phyloP scores from a whole-genome alignment of 805 yeast species.

The Grigorovia yakushimaensis region DNA sequence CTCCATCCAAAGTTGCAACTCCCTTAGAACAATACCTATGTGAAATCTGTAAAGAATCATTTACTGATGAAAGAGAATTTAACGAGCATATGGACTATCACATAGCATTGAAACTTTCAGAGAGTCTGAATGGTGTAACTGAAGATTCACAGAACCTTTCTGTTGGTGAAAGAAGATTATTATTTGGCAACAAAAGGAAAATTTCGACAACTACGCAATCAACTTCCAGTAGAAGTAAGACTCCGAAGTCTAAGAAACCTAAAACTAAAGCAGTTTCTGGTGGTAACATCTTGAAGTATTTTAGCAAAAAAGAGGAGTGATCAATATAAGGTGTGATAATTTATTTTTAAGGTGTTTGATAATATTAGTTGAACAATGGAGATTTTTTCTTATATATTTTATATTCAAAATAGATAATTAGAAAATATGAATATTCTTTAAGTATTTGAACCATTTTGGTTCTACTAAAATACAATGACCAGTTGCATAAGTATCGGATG shows the following conservation, averaged over 20 bases:
- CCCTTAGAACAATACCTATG: background rate
- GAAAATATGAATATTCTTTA: constrained; percentile 41
- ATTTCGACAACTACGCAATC: background rate
- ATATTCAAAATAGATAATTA: background rate
- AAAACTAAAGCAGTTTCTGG: background rate
- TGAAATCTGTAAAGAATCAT: constrained; percentile 8
- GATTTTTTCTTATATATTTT: background rate
- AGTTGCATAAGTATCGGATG: constrained; percentile 35
- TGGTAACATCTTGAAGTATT: constrained; percentile 1
- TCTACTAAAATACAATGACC: constrained; percentile 71
- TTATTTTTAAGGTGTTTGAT: no score
- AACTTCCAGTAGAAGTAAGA: background rate
- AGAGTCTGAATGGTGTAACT: constrained; percentile 31
- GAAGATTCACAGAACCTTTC: constrained; percentile 19
- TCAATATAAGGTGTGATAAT: no score
- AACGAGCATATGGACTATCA: constrained; percentile 49
- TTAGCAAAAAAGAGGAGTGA: background rate
- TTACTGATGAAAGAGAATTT: constrained; percentile 10
- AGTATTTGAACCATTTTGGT: constrained; percentile 78
- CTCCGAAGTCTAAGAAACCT: background rate
- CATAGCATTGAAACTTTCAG: constrained; percentile 40
- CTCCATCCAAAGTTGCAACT: background rate
- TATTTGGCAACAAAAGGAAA: constrained; percentile 6
- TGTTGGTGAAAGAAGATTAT: constrained; percentile 22
- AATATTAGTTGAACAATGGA: no score